These are phyloP conservation scores for Vigna reflexopilosa DNA, from an alignment of 306 rosid genomes.

Conservation along the genomic window DNA sequence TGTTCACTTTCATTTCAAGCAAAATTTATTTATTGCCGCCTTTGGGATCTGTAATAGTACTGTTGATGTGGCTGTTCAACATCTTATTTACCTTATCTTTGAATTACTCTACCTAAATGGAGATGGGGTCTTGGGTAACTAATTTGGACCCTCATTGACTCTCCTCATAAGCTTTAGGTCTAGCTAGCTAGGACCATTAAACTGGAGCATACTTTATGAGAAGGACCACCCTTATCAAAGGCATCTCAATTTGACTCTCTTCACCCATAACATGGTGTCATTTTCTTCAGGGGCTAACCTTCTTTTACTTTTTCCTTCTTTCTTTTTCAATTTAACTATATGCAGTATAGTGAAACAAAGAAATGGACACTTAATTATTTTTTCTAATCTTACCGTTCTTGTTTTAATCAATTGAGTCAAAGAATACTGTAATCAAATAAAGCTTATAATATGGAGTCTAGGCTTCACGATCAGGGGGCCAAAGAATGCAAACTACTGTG, in stretches of 20 bases:
- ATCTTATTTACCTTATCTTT: neutral
- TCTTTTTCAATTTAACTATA: neutral
- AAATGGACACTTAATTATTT: neutral
- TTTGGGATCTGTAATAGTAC: neutral
- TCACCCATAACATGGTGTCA: neutral
- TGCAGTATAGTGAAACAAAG: neutral
- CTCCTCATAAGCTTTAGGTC: slow-evolving; percentile 1
- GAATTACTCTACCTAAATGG: neutral
- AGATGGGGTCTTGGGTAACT: neutral
- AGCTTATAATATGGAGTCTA: neutral
- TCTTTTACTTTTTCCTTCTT: too few species aligned
- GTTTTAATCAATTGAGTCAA: neutral
- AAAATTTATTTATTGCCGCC: neutral
- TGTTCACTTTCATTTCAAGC: neutral
- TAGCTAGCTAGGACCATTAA: neutral
- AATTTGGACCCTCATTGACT: neutral
- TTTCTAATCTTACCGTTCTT: neutral
- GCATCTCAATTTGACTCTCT: neutral
- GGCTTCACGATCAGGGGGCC: neutral
- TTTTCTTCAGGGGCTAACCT: neutral
- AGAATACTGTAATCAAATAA: neutral
- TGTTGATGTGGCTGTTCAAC: neutral
- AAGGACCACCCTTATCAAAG: neutral
- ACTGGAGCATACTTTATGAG: neutral
- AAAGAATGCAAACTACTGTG: neutral